These are phyloP conservation scores for Leptographium wingfieldii DNA, from an alignment of 2,329 filamentous ascomycete species.

Conservation along the genomic window DNA sequence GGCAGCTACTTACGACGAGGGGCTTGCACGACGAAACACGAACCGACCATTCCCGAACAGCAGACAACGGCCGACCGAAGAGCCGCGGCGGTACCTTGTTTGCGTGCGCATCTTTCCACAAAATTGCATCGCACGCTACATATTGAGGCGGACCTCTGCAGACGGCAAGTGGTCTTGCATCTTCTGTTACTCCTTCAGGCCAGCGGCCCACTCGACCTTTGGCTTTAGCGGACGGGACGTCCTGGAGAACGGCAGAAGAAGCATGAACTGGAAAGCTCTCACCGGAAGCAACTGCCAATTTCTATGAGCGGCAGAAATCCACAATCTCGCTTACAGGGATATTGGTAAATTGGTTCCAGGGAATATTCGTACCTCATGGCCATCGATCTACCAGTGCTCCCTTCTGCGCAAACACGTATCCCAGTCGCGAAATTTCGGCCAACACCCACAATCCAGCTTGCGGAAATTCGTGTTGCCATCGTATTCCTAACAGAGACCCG, in stretches of 20 bases:
- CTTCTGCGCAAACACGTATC: background rate
- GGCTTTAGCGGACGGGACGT: background rate
- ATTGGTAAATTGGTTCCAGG: background rate
- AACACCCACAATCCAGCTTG: background rate
- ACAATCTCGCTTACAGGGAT: conserved; percentile 1
- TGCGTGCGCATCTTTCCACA: background rate
- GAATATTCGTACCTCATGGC: background rate
- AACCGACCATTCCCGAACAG: background rate
- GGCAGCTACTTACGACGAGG: background rate
- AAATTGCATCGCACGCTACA: background rate
- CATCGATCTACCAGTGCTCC: background rate
- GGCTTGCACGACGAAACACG: background rate
- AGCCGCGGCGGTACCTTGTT: background rate
- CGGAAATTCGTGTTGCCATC: conserved; percentile 2
- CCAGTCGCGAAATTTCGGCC: conserved; percentile 5
- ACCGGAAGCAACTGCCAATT: background rate
- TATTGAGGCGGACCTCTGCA: background rate
- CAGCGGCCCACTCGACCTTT: background rate
- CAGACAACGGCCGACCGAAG: background rate
- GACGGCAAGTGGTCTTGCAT: background rate
- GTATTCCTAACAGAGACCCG: conserved; percentile 1
- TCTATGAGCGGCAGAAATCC: background rate
- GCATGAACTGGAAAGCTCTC: background rate
- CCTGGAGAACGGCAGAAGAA: background rate
- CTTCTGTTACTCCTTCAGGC: background rate